Evolutionary conservation across 2,329 filamentous ascomycete genomes (phyloP).

Genomic region (Colletotrichum neosansevieriae): DNA sequence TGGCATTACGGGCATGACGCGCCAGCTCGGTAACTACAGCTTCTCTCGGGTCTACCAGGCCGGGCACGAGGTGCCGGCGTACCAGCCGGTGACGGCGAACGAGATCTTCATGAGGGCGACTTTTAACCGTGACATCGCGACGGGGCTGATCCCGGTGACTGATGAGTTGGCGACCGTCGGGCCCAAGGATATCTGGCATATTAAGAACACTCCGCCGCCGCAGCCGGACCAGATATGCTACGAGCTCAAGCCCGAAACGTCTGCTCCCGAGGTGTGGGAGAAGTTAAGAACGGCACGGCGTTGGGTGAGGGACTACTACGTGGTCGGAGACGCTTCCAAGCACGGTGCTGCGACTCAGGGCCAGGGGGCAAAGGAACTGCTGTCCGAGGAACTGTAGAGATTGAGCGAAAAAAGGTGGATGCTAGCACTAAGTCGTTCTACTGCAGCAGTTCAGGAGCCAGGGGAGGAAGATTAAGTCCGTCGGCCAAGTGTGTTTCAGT

Average conservation of each 20-base stretch:
- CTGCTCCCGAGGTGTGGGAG: conserved; percentile 64
- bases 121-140: conserved; percentile 61
- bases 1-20: conserved; percentile 75
- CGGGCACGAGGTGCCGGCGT: conserved; percentile 67
- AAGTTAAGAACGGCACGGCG: conserved; percentile 64
- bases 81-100: conserved; percentile 63
- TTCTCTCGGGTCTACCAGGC: conserved; percentile 70
- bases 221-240: conserved; percentile 68
- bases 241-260: conserved; percentile 67
- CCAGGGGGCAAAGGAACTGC: not conserved
- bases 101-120: conserved; percentile 66
- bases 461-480: conserved; percentile 1
- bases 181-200: conserved; percentile 54
- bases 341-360: conserved; percentile 5
- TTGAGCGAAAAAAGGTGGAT: too few relatives aligned
- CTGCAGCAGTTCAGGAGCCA: not conserved
- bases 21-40: conserved; percentile 76
- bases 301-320: conserved; percentile 56
- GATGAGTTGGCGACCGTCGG: conserved; percentile 47
- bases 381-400: conserved; percentile 16
- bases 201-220: conserved; percentile 60
- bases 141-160: conserved; percentile 60
- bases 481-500: conserved; percentile 31
- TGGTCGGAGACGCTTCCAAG: conserved; percentile 41
- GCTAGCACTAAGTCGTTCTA: not conserved